Base-by-base conservation (phyloP, 192 early-diverging fungal species). In the Linnemannia zychae region DNA sequence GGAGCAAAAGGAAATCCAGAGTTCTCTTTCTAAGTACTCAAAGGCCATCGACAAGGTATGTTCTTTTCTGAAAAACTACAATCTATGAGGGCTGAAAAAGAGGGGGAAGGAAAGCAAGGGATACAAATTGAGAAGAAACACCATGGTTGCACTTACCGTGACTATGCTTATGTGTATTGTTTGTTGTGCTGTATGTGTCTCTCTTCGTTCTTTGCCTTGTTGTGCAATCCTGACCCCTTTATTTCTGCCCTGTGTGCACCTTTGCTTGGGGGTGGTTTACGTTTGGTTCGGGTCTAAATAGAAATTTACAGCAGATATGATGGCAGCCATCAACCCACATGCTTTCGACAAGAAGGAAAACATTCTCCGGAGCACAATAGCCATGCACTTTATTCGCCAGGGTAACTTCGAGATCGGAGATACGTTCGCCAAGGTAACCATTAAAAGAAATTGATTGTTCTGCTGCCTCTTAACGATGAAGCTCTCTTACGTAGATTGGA, bases 401-500 rank as follows among this genome's bases (percentile, higher is more conserved):
- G 98, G 98, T 22, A 92, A 95, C 53, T 98, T 98, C 88, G 93
- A 92, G 40, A 79, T 98, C 33, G 96, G 94, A 4, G 88, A 93
- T 18, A 80, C 80, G 28, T 97, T 96, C 85, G 87, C 91, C 37
- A 77, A 76, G 72, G 89, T 86, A 76, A 44, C 28, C 31, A 65
- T 72, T 78, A 17, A 18, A 24, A 34, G 3, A 24, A n/a, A 9
- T 33, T 71, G n/a, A 3, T 71, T 28, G 22, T 24, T 52, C 18
- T 36, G 33, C n/a, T 52, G 2, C 48, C 1, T 31, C n/a, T 72
- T 1, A 5, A 36, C 31, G 40, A 34, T 36, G 48, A 20, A 1
- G 33, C 48, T 72, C 49, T 46, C 17, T 16, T 46, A 37, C 40
- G 18, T 24, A 2, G 28, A 20, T 71, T n/a, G 15, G 18, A 7